Conservation (phyloP, 2,329 filamentous ascomycete species). For the Fusarium sp. region DNA sequence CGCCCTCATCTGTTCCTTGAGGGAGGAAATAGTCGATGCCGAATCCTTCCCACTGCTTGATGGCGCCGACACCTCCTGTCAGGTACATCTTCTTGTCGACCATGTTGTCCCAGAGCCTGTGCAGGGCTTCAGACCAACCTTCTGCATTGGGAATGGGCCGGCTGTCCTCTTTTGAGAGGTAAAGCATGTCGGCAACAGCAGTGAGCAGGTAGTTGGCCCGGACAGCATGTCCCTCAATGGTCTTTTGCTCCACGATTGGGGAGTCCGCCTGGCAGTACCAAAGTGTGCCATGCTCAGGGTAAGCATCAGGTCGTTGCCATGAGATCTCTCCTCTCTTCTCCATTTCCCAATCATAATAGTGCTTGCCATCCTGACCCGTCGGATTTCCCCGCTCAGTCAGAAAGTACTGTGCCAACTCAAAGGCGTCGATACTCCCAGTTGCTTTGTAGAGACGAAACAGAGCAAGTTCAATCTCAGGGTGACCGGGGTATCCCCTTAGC, state of each 20-base stretch:
- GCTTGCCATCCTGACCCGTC: conserved; percentile 58
- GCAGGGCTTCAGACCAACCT: conserved; percentile 53
- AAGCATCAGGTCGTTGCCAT: conserved; percentile 61
- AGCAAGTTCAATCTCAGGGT: conserved; percentile 60
- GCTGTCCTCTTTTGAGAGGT: conserved; percentile 21
- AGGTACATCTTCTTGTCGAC: conserved; percentile 67
- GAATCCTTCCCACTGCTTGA: conserved; percentile 47
- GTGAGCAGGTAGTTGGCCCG: conserved; percentile 71
- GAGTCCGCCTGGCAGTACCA: conserved; percentile 69
- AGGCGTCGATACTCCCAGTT: conserved; percentile 51
- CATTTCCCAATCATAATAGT: conserved; percentile 67
- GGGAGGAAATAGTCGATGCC: conserved; percentile 33
- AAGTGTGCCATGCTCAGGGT: conserved; percentile 52
- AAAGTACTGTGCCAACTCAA: conserved; percentile 66
- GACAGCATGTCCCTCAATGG: conserved; percentile 67
- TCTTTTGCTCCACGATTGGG: conserved; percentile 58
- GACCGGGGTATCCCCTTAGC: conserved; percentile 68
- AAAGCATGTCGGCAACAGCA: conserved; percentile 64
- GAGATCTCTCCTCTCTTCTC: conserved; percentile 61
- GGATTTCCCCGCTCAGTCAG: conserved; percentile 68
- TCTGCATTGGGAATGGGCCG: conserved; percentile 32
- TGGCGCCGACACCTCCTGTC: conserved; percentile 68
- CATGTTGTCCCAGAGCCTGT: conserved; percentile 69
- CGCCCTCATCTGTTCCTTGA: conserved; percentile 19
- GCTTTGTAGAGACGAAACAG: conserved; percentile 52